A percentile compares a stretch with the other conserved stretches of the same genome.
These are phyloP conservation scores for Periconia sp. DNA, from an alignment of 2,329 filamentous ascomycete species.

Conservation along the genomic window DNA sequence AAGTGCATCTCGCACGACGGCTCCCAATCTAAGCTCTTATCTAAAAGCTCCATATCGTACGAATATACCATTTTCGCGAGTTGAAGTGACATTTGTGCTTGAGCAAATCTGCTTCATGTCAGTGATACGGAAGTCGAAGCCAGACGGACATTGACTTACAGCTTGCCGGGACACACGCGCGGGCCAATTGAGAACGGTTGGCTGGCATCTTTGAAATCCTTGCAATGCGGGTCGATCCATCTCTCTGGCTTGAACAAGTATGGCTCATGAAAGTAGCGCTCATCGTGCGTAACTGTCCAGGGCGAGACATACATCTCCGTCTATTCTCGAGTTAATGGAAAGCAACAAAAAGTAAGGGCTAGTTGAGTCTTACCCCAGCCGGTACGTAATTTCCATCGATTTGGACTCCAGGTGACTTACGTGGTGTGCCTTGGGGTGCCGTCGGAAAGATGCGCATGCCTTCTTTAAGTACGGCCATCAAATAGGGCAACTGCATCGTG, in stretches of 20 bases:
- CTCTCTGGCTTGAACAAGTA: conserved; percentile 33
- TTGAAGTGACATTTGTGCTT: conserved; percentile 38
- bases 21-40: conserved; percentile 6
- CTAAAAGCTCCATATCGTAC: conserved; percentile 44
- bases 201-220: conserved; percentile 17
- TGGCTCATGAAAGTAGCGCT: conserved; percentile 31
- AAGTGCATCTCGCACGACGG: conserved; percentile 3
- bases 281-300: conserved; percentile 32
- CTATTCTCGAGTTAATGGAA: too few species aligned
- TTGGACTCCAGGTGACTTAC: conserved; percentile 19
- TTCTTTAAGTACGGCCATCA: conserved; percentile 32
- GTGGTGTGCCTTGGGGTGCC: conserved; percentile 45
- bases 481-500: conserved; percentile 21
- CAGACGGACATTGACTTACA: not conserved
- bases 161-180: conserved; percentile 24
- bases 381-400: conserved; percentile 26
- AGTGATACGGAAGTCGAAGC: not conserved
- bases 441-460: conserved; percentile 26
- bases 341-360: too few species aligned
- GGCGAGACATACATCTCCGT: conserved; percentile 4
- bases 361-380: conserved; percentile 14
- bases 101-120: conserved; percentile 19
- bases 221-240: conserved; percentile 21
- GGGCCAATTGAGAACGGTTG: conserved; percentile 26
- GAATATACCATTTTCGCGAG: conserved; percentile 45